Base-by-base conservation (phyloP, 2,329 filamentous ascomycete species). In the Penicillium carneum region DNA sequence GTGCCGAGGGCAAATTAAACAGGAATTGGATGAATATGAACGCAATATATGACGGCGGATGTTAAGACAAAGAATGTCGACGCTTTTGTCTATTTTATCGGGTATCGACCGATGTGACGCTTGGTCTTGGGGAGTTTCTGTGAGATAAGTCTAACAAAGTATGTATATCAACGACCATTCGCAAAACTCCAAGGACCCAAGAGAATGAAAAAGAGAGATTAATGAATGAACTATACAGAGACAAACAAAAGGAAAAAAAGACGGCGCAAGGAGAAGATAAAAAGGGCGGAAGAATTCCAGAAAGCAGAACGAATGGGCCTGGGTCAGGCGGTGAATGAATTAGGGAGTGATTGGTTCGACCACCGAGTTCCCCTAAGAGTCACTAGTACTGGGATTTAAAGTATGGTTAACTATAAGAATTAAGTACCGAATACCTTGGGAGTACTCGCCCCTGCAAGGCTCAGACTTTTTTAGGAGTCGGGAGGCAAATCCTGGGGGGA, bases 261-360 rank as follows among this genome's bases (percentile, higher is more conserved):
- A 63, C 46, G 53, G 60, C 57, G 65, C 54, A 64, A 65, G 66
- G 62, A 46, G 63, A 63, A 64, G 58, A 57, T 64, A 63, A 57
- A 65, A 56, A 59, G 59, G 63, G 59, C 57, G 63, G 64, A 64
- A 63, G 61, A 63, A 63, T 68, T 63, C 59, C 64, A 66, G 50
- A 63, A 63, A 46, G 23, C 50, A 61, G 52, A 60, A 59, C 36
- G 36, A 59, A 51, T 48, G 65, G 65, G 63, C 55, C 63, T 60
- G 62, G 65, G 63, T 65, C 55, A 64, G 68, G 68, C 68, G 68
- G 68, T 70, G 65, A 70, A 68, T 63, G 39, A 20, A 26, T 26
- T 6, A 26, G 23, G 38, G 46, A 47, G 38, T 55, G 52, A 65
- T 64, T 62, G 59, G 59, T 45, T 56, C 34, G 9, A 8, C 8